Base-by-base conservation (phyloP, 2,329 filamentous ascomycete species). In the Cadophora luteo-olivacea region DNA sequence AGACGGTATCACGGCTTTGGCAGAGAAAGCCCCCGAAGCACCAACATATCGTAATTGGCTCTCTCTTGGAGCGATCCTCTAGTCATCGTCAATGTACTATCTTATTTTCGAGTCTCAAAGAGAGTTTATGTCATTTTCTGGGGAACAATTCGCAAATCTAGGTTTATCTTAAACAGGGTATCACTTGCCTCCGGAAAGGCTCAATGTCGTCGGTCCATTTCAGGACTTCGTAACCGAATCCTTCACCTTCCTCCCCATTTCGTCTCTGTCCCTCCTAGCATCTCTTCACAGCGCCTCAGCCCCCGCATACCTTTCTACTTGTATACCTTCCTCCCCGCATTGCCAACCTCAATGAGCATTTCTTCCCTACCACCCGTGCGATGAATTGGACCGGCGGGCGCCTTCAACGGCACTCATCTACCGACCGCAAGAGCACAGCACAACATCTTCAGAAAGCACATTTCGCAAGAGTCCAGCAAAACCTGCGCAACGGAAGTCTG, bases 311-410 rank as follows among this genome's bases (percentile, higher is more conserved):
- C 36, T 45, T 57, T 62, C 57, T 32, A 57, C 52, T 52, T 41
- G 36, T 38, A 64, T 54, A 19, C 24, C 38, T 52, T 29, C 12
- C 22, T 55, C 41, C 36, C 19, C 25, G 29, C 9, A 62, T 16
- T 38, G 51, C 25, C 16, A 61, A 49, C 32, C 48, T 60, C 33
- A 51, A 62, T 55, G 51, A 32, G n/a, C 45, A 51, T 64, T 29
- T 61, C 36, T 61, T 61, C 33, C 29, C 9, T 61, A 22, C 55
- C 8, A 68, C 51, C 9, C 2, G 63, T 68, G 36, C 66, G 38
- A 85, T 85, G 83, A 85, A 85, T 72, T 85, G 83, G 83, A 85
- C 82, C 2, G 83, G 84, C 70, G 82, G 82, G 33, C 82, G 78
- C 60, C 77, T 84, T 52, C 79, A 80, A 51, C 82, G 82, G 68